Base-by-base conservation (phyloP, 2,329 filamentous ascomycete species). In the Trichoderma asperellum region DNA sequence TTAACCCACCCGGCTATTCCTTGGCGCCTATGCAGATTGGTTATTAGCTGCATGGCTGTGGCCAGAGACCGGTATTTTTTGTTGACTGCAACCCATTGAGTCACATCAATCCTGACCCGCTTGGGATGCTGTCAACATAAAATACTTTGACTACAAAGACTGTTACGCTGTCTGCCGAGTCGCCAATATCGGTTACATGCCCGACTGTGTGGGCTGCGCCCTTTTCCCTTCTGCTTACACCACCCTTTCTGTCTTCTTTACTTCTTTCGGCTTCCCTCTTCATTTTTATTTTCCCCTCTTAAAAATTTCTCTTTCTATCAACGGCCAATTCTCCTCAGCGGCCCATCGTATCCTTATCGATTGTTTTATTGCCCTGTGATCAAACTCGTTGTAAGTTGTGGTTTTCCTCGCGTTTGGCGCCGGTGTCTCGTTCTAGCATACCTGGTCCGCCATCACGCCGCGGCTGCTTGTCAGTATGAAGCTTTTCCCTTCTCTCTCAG, bases 401-500 rank as follows among this genome's bases (percentile, higher is more conserved):
- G 55, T 58, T 24, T 24, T 64, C 18, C 3, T n/a, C 37, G n/a
- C 24, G 32, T 52, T 63, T 63, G 29, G 24, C 27, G 24, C 27
- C 24, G 29, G 52, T 14, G 24, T 55, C 11, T 29, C 7, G 4
- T 21, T 18, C 12, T 8, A 32, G 7, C 21, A 43, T 35, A 32
- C 27, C 18, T 37, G 29, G 35, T 18, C 55, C 24, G 52, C 62
- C 18, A 63, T 27, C 49, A 66, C 62, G 34, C 21, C 53, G 16
- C 27, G 40, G 35, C 56, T 21, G 7, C 35, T 27, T 34, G 11
- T 21, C 70, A 75, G 68, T 68, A 91, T 91, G 89, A 86, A 86
- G 77, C 89, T 87, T 77, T 89, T 83, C 76, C 76, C 83, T 21
- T 83, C 83, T 47, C 83, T 92, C 71, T 77, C 83, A 4, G 77